A percentile compares a stretch with the other conserved stretches of the same genome.
Conservation (phyloP, 495 filamentous ascomycete genomes). For the Aspergillus nanangensis region DNA sequence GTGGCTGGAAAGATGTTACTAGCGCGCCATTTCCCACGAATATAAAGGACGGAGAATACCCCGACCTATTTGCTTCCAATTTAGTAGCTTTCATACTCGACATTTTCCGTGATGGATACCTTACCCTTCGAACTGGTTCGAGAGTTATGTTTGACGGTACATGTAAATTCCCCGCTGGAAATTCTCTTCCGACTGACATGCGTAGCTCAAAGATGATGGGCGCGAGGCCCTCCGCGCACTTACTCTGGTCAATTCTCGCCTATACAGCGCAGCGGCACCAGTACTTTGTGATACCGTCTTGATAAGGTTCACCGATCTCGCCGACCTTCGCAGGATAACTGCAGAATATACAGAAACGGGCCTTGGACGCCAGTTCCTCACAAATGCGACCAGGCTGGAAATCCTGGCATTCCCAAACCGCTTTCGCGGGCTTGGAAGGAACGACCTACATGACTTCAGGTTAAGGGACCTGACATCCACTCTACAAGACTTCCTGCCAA, state of each 20-base stretch:
- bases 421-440: background rate
- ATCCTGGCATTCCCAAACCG: background rate
- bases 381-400: background rate
- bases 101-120: background rate
- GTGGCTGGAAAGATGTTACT: too few relatives aligned
- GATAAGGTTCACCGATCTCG: background rate
- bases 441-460: background rate
- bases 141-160: background rate
- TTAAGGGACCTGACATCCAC: background rate
- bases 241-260: background rate
- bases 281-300: background rate
- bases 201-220: background rate
- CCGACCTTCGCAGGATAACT: background rate
- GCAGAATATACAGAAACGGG: background rate
- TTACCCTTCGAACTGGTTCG: background rate
- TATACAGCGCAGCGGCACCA: background rate
- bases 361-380: background rate
- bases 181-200: too few relatives aligned
- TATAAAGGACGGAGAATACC: too few relatives aligned
- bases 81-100: too few relatives aligned
- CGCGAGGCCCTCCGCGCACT: background rate
- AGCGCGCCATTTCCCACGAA: too few relatives aligned
- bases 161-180: background rate
- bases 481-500: background rate
- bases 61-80: too few relatives aligned